Evolutionary conservation across 108 stramenopile genomes (phyloP), one percentile per base, ranked within the genome.

Genomic region (Pinguiococcus pyrenoidosus): DNA sequence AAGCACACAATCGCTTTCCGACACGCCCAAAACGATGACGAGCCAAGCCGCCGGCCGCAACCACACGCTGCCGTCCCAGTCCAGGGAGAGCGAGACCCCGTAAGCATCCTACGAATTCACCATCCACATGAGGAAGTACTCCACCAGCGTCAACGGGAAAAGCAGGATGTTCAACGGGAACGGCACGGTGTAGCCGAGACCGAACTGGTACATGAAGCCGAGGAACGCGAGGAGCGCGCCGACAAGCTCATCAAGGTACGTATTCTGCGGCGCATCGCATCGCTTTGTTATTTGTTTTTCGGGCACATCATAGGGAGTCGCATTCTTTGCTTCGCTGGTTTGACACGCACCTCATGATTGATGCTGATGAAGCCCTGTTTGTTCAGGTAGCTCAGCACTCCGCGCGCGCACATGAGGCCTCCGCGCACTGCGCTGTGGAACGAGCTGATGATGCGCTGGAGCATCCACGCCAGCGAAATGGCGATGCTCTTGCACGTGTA

Each of bases 151-250:
- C 49, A 84, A 50, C 5, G 89, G 89, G 17, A 54, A 77, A 4
- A 92, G 58, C 12, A 87, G 5, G n/a, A 87, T 25, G 53, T 85
- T 88, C 28, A 83, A 64, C n/a, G 85, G 86, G 44, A 85, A 86
- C 33, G 89, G 86, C 9, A 81, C 34, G 2, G 36, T 48, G 46
- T 84, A 85, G 14, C 76, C 68, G 4, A 70, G 33, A 13, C 47
- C 59, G 32, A 77, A 66, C 50, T 92, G 89, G 34, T 83, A 77
- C 37, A 54, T 68, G 26, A 92, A 77, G 16, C 86, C 89, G 28
- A 78, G 12, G 6, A 41, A 71, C 1, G 86, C 85, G 56, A 87
- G 75, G 2, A 56, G 41, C 53, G 84, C 87, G 4, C 78, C 79
- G 22, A 71, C 40, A 21, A 64, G 44, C 42, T 92, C 89, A 60